phyloP scores from a whole-genome alignment of 1,139 yeast genomes.

The Suhomyces yuchorum region DNA sequence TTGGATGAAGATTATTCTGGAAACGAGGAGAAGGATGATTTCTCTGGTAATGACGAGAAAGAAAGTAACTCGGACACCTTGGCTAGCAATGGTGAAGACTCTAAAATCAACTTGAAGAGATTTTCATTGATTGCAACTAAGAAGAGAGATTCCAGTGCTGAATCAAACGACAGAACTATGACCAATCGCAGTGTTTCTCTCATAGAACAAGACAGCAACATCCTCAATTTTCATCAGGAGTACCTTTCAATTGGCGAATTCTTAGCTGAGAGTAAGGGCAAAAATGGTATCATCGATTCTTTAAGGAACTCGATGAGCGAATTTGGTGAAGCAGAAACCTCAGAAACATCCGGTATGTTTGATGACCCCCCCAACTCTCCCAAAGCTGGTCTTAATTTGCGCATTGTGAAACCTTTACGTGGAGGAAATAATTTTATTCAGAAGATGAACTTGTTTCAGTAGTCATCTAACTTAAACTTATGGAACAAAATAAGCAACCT shows the following conservation, averaged over 20 bases:
- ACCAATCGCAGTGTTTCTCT: slow-evolving; percentile 12
- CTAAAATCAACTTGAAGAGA: slow-evolving; percentile 14
- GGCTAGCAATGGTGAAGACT: slow-evolving; percentile 11
- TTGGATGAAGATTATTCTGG: slow-evolving; percentile 1
- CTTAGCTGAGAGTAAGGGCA: slow-evolving; percentile 19
- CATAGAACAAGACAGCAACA: slow-evolving; percentile 15
- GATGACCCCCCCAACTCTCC: slow-evolving; percentile 31
- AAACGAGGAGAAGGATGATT: not conserved
- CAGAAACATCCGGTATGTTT: slow-evolving; percentile 26
- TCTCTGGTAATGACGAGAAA: slow-evolving; percentile 13
- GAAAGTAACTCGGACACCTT: slow-evolving; percentile 13
- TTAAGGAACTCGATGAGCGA: slow-evolving; percentile 16
- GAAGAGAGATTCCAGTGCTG: slow-evolving; percentile 13
- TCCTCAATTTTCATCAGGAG: slow-evolving; percentile 22
- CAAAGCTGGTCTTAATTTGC: slow-evolving; percentile 50
- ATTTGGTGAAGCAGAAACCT: slow-evolving; percentile 16
- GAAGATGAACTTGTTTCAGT: slow-evolving; percentile 19
- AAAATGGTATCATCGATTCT: slow-evolving; percentile 16
- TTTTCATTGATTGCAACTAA: slow-evolving; percentile 13
- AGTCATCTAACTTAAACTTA: not conserved
- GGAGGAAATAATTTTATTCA: slow-evolving; percentile 45
- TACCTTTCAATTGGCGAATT: slow-evolving; percentile 20
- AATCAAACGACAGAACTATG: slow-evolving; percentile 9
- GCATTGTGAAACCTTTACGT: slow-evolving; percentile 68
- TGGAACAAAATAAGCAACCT: not conserved